Conservation (phyloP, 768 basidiomycete genomes). For the Pisolithus sp. region DNA sequence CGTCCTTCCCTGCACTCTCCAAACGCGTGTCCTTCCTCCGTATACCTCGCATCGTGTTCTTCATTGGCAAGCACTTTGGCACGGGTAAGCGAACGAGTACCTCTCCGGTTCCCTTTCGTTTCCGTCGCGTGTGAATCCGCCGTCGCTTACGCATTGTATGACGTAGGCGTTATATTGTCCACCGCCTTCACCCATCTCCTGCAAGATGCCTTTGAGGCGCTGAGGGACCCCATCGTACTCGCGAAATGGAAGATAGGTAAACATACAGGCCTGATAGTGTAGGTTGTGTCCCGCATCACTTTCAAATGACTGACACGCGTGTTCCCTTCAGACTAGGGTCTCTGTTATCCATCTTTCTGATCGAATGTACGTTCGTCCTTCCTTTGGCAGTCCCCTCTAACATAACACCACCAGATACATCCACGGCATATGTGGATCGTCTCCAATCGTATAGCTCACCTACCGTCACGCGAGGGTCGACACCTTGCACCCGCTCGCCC, state of each 20-base stretch:
- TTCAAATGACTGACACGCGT: background rate
- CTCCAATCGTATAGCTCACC: slow-evolving; percentile 59
- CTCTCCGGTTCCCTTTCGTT: background rate
- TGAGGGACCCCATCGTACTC: slow-evolving; percentile 43
- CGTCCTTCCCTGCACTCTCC: slow-evolving; percentile 65
- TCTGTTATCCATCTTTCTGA: slow-evolving; percentile 63
- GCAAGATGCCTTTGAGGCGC: slow-evolving; percentile 64
- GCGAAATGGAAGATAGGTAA: slow-evolving; percentile 44
- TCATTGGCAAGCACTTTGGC: slow-evolving; percentile 85
- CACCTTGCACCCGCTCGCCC: slow-evolving; percentile 18
- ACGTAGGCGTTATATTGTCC: slow-evolving; percentile 65
- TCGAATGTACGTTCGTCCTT: slow-evolving; percentile 59
- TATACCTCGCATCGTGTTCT: slow-evolving; percentile 66
- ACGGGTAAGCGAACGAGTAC: slow-evolving; percentile 40
- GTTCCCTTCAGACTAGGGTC: slow-evolving; percentile 56
- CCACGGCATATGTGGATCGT: slow-evolving; percentile 68
- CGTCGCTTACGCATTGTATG: background rate
- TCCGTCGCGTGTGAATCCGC: background rate
- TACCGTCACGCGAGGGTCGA: slow-evolving; percentile 33
- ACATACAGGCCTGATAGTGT: slow-evolving; percentile 73
- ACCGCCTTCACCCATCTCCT: slow-evolving; percentile 81
- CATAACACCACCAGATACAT: slow-evolving; percentile 44
- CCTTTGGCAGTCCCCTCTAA: background rate
- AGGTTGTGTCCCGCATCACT: slow-evolving; percentile 21
- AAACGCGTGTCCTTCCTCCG: slow-evolving; percentile 45